Conservation (phyloP, 2,329 filamentous ascomycete species). For the Penicillium olsonii region DNA sequence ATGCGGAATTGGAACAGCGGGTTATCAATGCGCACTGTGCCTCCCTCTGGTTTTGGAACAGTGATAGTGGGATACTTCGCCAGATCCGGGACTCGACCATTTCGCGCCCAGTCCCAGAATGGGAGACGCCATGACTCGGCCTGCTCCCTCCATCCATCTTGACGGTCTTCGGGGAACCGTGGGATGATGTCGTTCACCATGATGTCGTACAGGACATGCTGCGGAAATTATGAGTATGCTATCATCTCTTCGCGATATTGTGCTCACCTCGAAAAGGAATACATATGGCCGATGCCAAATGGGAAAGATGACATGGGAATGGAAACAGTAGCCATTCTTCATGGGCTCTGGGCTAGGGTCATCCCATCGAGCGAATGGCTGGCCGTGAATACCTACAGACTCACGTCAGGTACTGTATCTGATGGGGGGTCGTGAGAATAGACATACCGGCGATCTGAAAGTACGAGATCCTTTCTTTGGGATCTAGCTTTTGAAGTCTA, state of each 20-base stretch:
- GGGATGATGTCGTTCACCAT: constrained; percentile 37
- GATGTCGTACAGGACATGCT: constrained; percentile 43
- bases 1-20: constrained; percentile 50
- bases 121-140: constrained; percentile 49
- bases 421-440: neutral
- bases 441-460: constrained; percentile 12
- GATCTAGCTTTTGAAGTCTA: constrained; percentile 12
- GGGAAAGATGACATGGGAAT: constrained; percentile 73
- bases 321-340: constrained; percentile 71
- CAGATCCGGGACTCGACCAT: constrained; percentile 28
- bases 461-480: constrained; percentile 10
- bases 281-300: constrained; percentile 85
- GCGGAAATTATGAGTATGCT: neutral
- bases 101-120: constrained; percentile 51
- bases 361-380: constrained; percentile 15
- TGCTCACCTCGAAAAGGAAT: constrained; percentile 55
- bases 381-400: constrained; percentile 10
- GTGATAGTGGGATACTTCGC: constrained; percentile 28
- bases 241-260: neutral
- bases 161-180: constrained; percentile 47
- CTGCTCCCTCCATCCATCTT: constrained; percentile 48
- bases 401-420: neutral
- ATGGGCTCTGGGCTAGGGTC: constrained; percentile 9
- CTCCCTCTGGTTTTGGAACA: constrained; percentile 41
- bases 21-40: constrained; percentile 42